phyloP scores from a whole-genome alignment of 352 stramenopile species.

The Pythium dissimile region DNA sequence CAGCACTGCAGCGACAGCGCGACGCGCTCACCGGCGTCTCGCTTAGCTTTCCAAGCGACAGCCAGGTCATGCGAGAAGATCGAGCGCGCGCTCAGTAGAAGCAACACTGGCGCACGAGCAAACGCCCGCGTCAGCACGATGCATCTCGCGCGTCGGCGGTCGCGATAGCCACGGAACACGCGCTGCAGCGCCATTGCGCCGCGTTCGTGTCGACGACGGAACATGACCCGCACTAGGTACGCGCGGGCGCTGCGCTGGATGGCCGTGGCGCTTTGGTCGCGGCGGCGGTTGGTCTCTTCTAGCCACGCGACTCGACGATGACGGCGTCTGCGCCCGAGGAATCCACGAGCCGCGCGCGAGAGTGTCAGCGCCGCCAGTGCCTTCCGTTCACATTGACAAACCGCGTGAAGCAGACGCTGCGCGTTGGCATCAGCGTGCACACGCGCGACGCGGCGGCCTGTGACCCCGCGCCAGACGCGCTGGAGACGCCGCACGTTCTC shows the following conservation, averaged over 20 bases:
- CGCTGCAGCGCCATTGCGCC: conserved; percentile 49
- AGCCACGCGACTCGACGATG: conserved; percentile 18
- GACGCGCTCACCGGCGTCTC: conserved; percentile 39
- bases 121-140: conserved; percentile 49
- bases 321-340: conserved; percentile 32
- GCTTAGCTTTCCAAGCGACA: conserved; percentile 53
- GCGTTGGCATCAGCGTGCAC: background rate
- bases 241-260: conserved; percentile 59
- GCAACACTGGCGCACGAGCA: conserved; percentile 30
- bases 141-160: conserved; percentile 28
- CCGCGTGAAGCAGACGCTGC: background rate
- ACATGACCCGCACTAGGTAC: conserved; percentile 41
- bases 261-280: conserved; percentile 23
- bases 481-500: conserved; percentile 28
- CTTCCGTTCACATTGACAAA: background rate
- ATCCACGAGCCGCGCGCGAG: conserved; percentile 35
- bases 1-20: conserved; percentile 34
- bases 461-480: conserved; percentile 34
- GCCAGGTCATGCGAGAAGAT: conserved; percentile 61
- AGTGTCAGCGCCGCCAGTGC: conserved; percentile 29
- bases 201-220: conserved; percentile 32
- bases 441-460: conserved; percentile 17
- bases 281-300: conserved; percentile 21
- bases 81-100: conserved; percentile 39
- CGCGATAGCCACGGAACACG: conserved; percentile 44